phyloP scores from a whole-genome alignment of 768 basidiomycete genomes.

The Leccinellum rugosiceps region DNA sequence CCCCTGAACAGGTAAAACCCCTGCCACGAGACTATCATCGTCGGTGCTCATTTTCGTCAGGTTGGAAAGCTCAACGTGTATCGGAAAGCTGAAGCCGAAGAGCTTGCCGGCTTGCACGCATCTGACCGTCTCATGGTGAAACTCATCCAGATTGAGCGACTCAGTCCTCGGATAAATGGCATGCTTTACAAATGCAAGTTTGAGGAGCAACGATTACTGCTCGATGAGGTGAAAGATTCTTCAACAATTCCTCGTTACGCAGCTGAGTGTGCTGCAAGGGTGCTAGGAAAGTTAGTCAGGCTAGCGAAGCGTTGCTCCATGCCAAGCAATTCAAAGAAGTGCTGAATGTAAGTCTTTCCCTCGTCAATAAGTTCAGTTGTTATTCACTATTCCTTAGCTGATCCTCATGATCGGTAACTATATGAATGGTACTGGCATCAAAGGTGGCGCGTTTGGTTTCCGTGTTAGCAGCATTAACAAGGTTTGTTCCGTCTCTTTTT shows the following conservation, averaged over 20 bases:
- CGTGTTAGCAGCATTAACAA: constrained; percentile 97
- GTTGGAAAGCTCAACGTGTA: constrained; percentile 89
- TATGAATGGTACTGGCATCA: constrained; percentile 95
- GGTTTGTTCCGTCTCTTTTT: constrained; percentile 38
- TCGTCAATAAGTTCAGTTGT: neutral
- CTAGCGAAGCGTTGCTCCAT: constrained; percentile 72
- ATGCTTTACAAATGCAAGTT: constrained; percentile 93
- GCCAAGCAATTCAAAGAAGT: constrained; percentile 90
- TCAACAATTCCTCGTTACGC: neutral
- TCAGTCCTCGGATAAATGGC: constrained; percentile 86
- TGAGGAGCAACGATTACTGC: constrained; percentile 76
- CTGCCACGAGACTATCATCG: neutral
- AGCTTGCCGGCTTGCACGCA: constrained; percentile 85
- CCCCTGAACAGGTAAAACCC: constrained; percentile 74
- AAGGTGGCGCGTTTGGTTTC: constrained; percentile 97
- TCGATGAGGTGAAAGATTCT: constrained; percentile 64
- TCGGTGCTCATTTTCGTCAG: constrained; percentile 32
- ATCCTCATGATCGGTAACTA: constrained; percentile 96
- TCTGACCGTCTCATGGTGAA: constrained; percentile 97
- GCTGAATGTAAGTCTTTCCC: constrained; percentile 59
- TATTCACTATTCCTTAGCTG: constrained; percentile 44
- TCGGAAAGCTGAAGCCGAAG: constrained; percentile 80
- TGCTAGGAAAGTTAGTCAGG: constrained; percentile 75
- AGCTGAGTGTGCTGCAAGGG: constrained; percentile 45
- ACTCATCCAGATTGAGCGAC: constrained; percentile 88